Percentiles rank a stretch among this genome's conserved stretches.
Conservation (phyloP, 208 protist species). For the Crithidia fasciculata region DNA sequence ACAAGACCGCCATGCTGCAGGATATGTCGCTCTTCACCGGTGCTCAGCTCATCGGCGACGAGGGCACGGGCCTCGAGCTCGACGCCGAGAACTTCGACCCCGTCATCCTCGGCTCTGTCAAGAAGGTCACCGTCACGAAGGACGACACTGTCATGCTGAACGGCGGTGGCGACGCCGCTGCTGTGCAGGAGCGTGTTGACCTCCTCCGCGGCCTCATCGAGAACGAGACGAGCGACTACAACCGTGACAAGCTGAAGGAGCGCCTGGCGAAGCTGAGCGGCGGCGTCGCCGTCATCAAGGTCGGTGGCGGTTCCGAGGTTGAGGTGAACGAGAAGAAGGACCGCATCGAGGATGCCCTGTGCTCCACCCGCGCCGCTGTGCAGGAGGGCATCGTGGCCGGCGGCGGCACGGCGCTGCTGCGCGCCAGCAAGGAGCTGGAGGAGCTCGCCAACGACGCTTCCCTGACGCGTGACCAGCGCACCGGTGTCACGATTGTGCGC, state of each 20-base stretch:
- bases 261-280: slow-evolving; percentile 98
- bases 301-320: slow-evolving; percentile 99
- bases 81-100: slow-evolving; percentile 78
- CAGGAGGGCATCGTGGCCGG: slow-evolving; percentile 99
- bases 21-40: slow-evolving; percentile 99
- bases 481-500: slow-evolving; percentile 96
- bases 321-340: slow-evolving; percentile 99
- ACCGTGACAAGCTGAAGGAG: slow-evolving; percentile 97
- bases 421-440: slow-evolving; percentile 89
- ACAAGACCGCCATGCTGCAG: slow-evolving; percentile 97
- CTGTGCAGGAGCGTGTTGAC: slow-evolving; percentile 93
- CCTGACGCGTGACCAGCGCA: slow-evolving; percentile 93
- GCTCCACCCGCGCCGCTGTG: slow-evolving; percentile 98
- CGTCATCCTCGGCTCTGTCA: slow-evolving; percentile 70
- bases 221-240: slow-evolving; percentile 94
- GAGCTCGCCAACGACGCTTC: slow-evolving; percentile 58
- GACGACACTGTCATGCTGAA: slow-evolving; percentile 98
- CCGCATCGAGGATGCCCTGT: slow-evolving; percentile 99
- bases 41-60: slow-evolving; percentile 90
- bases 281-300: slow-evolving; percentile 97
- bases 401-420: slow-evolving; percentile 97
- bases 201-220: slow-evolving; percentile 90
- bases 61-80: slow-evolving; percentile 92
- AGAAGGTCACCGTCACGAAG: slow-evolving; percentile 94
- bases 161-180: slow-evolving; percentile 91